Percentiles rank a stretch among this genome's conserved stretches.
phyloP scores from a whole-genome alignment of 2,329 filamentous ascomycete genomes.

The Sporothrix brasiliensis region DNA sequence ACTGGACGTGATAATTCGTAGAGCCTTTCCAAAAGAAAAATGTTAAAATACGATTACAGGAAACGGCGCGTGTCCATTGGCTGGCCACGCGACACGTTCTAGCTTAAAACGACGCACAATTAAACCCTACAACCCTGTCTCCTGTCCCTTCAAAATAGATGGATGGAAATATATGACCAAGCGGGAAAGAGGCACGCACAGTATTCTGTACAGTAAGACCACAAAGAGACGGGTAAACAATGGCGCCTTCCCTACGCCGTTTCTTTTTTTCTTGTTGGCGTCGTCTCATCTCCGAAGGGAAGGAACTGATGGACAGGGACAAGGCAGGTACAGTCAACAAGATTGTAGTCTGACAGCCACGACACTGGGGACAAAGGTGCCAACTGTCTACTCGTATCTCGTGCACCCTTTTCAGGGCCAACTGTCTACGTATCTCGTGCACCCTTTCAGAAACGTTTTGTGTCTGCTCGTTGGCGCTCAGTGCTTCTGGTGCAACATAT shows the following conservation, averaged over 20 bases:
- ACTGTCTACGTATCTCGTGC: too few relatives aligned
- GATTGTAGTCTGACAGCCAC: too few relatives aligned
- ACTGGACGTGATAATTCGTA: too few relatives aligned
- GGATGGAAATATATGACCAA: not conserved
- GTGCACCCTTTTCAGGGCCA: not conserved
- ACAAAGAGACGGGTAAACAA: not conserved
- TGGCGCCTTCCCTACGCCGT: slow-evolving; percentile 24
- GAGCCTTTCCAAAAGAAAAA: not conserved
- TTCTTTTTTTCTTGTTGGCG: slow-evolving; percentile 12
- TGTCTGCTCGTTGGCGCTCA: not conserved
- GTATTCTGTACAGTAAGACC: too few relatives aligned
- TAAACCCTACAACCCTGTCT: slow-evolving; percentile 14
- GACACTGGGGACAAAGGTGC: too few relatives aligned
- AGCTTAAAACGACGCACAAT: slow-evolving; percentile 3
- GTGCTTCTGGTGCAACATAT: not conserved
- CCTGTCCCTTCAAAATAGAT: slow-evolving; percentile 24
- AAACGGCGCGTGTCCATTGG: slow-evolving; percentile 35
- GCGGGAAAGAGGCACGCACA: not conserved
- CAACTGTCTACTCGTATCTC: slow-evolving; percentile 4
- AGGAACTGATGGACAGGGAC: slow-evolving; percentile 15
- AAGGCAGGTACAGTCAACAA: not conserved
- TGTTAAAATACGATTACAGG: not conserved
- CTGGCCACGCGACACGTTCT: slow-evolving; percentile 35
- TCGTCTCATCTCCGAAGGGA: slow-evolving; percentile 34
- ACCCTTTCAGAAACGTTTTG: not conserved